These are phyloP conservation scores for Capsicum rhomboideum DNA, from an alignment of 257 asterid genomes.

Conservation along the genomic window DNA sequence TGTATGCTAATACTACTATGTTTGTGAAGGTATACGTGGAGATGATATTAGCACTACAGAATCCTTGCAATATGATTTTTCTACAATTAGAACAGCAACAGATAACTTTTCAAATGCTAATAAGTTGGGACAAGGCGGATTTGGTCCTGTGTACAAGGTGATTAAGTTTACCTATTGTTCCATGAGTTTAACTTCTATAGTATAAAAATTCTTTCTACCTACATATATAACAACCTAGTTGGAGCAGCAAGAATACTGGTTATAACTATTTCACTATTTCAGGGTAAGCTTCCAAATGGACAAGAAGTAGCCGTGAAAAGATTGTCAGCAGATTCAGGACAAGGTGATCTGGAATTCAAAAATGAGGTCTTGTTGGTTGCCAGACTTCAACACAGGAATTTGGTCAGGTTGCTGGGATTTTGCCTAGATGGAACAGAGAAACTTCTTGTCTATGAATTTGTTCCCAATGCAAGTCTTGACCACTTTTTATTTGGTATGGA, in stretches of 20 bases:
- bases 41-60: constrained; percentile 6
- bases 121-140: constrained; percentile 8
- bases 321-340: constrained; percentile 3
- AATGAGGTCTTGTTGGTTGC: constrained; percentile 12
- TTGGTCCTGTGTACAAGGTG: constrained; percentile 11
- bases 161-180: background rate
- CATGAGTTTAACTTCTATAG: background rate
- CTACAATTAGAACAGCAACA: constrained; percentile 4
- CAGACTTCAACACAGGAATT: constrained; percentile 19
- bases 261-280: background rate
- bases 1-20: background rate
- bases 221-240: background rate
- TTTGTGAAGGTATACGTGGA: background rate
- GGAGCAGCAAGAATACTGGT: background rate
- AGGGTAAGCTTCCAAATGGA: constrained; percentile 13
- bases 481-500: constrained; percentile 13
- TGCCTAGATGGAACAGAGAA: constrained; percentile 16
- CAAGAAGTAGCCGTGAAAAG: constrained; percentile 20
- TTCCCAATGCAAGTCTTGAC: constrained; percentile 20
- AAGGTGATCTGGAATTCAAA: constrained; percentile 10
- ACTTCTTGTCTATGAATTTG: constrained; percentile 16
- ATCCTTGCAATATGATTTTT: constrained; percentile 15
- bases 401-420: constrained; percentile 18
- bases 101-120: constrained; percentile 5
- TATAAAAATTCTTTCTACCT: too few species aligned